Percentiles rank a stretch among this genome's conserved stretches.
phyloP scores from a whole-genome alignment of 345 rosid genomes.

The Salix caprea region DNA sequence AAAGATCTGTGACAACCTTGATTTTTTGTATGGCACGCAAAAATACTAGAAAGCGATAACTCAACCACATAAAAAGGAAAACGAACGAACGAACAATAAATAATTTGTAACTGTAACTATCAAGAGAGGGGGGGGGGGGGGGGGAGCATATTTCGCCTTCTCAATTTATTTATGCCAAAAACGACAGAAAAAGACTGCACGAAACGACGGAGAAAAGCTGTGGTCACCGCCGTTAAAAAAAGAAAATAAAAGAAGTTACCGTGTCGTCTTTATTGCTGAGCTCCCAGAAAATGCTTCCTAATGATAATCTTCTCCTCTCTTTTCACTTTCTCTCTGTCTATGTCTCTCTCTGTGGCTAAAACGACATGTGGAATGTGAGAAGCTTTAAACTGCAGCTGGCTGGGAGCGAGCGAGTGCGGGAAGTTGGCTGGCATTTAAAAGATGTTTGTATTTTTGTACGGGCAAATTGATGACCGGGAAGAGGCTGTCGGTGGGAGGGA shows the following conservation, averaged over 20 bases:
- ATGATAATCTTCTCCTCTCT: neutral
- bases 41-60: no score
- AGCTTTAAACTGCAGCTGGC: neutral
- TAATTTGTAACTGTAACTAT: neutral
- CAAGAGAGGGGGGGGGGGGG: neutral
- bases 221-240: neutral
- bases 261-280: neutral
- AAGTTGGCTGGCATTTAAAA: constrained; percentile 29
- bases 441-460: neutral
- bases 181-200: neutral
- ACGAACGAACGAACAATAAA: neutral
- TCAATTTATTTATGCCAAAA: neutral
- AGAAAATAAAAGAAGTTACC: constrained; percentile 1
- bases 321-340: neutral
- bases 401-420: constrained; percentile 16
- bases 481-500: constrained; percentile 32
- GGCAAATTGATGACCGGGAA: constrained; percentile 9
- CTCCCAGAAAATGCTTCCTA: neutral
- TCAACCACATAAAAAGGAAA: neutral
- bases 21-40: no score
- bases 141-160: neutral
- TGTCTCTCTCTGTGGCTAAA: neutral
- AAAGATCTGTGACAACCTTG: no score
- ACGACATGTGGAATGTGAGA: neutral
- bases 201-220: neutral